Evolutionary conservation across 306 rosid species (phyloP), one percentile per base, ranked within the genome.

Genomic region (Trifolium fragiferum): DNA sequence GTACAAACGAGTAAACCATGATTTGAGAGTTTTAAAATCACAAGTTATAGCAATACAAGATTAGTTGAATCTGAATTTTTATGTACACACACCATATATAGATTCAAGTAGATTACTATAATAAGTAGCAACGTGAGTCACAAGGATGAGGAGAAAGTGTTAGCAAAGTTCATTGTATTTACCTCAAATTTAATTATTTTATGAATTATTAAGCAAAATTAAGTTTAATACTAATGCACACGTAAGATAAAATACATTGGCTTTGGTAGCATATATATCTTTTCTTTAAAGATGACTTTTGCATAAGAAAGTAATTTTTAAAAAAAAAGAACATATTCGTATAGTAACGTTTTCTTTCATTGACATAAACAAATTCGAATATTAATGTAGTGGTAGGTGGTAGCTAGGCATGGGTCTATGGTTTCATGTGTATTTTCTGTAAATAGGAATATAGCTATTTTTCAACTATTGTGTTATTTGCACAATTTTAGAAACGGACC

Each of bases 391-490:
- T 19, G 41, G 38, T 63, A 58, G 15, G 75, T 70, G 73, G 66
- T 70, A 72, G 60, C 33, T 55, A 61, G 47, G 68, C 14, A 63
- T 16, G 68, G 20, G 3, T 8, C 25, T 58, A 18, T 63, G 53
- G 59, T 15, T 67, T 70, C 88, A 53, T 63, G 80, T 83, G 88
- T 68, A 68, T 58, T 83, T 81, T 67, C 89, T 23, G 69, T 70
- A 76, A 66, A 43, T 76, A 40, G 91, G 80, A 68, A 68, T 32
- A 37, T 23, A 27, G 44, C 8, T 44, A 51, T 33, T 78, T 80
- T 70, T 19, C 73, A 10, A 63, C 25, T 44, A 16, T 18, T 37
- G 11, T 71, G 30, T 75, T 53, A 54, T 25, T 50, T 46, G 72
- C 21, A 18, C 67, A 51, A 57, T 64, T 78, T 76, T 53, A 62